Percentiles rank a stretch among this genome's conserved stretches.
phyloP scores from a whole-genome alignment of 108 stramenopile species.

The Parmales sp. region DNA sequence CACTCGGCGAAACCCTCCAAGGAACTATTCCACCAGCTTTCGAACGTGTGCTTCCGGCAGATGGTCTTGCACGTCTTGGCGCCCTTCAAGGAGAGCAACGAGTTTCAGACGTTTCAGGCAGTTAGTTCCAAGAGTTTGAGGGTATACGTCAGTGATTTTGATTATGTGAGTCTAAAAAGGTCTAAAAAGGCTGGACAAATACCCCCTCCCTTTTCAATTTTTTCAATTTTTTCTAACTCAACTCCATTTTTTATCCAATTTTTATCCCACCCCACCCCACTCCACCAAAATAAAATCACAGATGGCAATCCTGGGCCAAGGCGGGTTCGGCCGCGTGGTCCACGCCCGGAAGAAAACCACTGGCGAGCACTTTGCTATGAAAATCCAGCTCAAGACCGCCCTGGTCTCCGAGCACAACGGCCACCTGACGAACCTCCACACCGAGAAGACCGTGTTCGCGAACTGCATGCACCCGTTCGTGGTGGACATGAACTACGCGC shows the following conservation, averaged over 20 bases:
- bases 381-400: conserved; percentile 24
- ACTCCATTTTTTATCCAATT: no score
- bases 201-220: no score
- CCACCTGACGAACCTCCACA: conserved; percentile 12
- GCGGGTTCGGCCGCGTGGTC: conserved; percentile 24
- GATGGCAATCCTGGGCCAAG: conserved; percentile 17
- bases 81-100: conserved; percentile 5
- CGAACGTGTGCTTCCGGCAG: conserved; percentile 1
- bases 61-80: not conserved
- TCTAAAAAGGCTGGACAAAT: no score
- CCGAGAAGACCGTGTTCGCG: conserved; percentile 21
- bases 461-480: conserved; percentile 26
- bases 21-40: not conserved
- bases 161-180: no score
- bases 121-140: not conserved
- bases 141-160: not conserved
- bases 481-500: conserved; percentile 19
- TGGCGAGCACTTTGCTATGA: conserved; percentile 17
- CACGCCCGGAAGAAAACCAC: conserved; percentile 17
- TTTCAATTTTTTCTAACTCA: no score
- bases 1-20: not conserved
- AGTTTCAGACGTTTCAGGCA: not conserved
- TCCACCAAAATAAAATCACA: no score
- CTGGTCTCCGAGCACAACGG: conserved; percentile 11
- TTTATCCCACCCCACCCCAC: no score